Base-by-base conservation (phyloP, 2,329 filamentous ascomycete species). In the Aspergillus ruber region DNA sequence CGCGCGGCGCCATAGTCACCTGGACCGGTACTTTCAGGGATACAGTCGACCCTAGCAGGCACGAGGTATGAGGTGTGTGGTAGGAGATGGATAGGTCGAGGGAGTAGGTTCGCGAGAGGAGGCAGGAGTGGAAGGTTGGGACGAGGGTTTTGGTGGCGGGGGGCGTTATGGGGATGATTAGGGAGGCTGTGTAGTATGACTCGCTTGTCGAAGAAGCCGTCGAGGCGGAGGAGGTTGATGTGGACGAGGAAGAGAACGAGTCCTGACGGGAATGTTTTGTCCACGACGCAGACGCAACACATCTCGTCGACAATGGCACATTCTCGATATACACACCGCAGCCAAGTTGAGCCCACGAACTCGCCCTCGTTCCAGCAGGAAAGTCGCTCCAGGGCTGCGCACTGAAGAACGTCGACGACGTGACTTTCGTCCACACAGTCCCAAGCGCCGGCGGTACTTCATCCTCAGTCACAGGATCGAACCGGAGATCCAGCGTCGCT, bases 91-190 rank as follows among this genome's bases (percentile, higher is more conserved):
- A 70, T 48, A 88, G 66, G 45, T 81, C 77, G 12, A 88, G 74
- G 3, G 71, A 65, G 62, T 88, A 88, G 15, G 74, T 68, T 45
- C 85, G 75, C n/a, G 80, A 81, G 40, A 82, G 69, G 45, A 87
- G 75, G 62, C 84, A 88, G 35, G 78, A 76, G 69, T 86, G 81
- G 68, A 88, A 88, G 2, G 83, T 84, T 1, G 84, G 85, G 17
- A 85, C 68, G 61, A 85, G 85, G 21, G 75, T 69, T 56, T 83
- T 85, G 52, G 70, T 71, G n/a, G 61, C 59, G 2, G 84, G 83
- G 0, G 86, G 73, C 1, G 76, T 75, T 57, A 87, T 70, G 0
- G 84, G 84, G 2, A 86, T 77, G 2, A 84, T 61, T 32, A 88
- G 69, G n/a, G 72, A 72, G 6, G 83, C 75, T 2, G 80, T 82